phyloP scores from a whole-genome alignment of 2,329 filamentous ascomycete genomes.

The Diaporthe helianthi region DNA sequence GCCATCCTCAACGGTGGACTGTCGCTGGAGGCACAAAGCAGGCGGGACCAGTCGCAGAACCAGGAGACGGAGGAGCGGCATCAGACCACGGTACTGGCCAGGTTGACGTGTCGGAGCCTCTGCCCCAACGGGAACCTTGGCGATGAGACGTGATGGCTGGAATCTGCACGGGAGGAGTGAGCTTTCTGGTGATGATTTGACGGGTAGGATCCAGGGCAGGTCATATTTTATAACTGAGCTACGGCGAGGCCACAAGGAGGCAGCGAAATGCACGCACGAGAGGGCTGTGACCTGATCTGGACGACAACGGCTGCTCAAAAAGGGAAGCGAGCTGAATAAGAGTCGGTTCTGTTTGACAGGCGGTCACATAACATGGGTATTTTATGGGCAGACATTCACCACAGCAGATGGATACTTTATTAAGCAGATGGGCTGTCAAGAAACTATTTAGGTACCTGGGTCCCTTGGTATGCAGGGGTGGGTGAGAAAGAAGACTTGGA shows the following conservation, averaged over 20 bases:
- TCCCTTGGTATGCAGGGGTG: too few species aligned
- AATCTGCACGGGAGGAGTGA: too few species aligned
- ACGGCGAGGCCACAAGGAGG: too few species aligned
- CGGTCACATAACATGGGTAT: not conserved
- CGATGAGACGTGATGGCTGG: constrained; percentile 15
- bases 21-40: not conserved
- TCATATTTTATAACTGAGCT: too few species aligned
- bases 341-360: not conserved
- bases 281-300: too few species aligned
- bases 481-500: not conserved
- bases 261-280: too few species aligned
- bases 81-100: constrained; percentile 30
- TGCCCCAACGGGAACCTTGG: constrained; percentile 5
- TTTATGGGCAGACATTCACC: not conserved
- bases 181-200: too few species aligned
- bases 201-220: too few species aligned
- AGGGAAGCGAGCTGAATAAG: not conserved
- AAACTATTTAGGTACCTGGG: not conserved
- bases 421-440: not conserved
- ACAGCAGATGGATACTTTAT: not conserved
- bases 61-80: constrained; percentile 30
- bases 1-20: too few species aligned
- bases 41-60: constrained; percentile 25
- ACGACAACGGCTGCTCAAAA: too few species aligned
- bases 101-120: constrained; percentile 9